Evolutionary conservation across 2,329 filamentous ascomycete species (phyloP).

Genomic region (Trichoderma cornu-damae): DNA sequence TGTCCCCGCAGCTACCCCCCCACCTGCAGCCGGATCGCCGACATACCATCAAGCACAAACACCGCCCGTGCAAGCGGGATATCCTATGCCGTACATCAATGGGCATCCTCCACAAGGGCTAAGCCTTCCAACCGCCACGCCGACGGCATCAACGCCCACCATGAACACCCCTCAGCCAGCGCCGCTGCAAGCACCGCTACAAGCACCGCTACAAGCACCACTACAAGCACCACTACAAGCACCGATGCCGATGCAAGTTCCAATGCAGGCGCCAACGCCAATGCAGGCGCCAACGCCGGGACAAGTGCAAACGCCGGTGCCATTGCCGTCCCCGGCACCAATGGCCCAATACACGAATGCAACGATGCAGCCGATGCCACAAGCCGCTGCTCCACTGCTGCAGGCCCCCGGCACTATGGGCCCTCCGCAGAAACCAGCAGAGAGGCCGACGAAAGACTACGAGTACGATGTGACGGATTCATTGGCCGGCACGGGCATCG

Average conservation of each 20-base stretch:
- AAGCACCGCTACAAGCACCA: conserved; percentile 31
- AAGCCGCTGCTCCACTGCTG: conserved; percentile 22
- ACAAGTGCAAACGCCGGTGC: conserved; percentile 17
- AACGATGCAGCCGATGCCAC: conserved; percentile 29
- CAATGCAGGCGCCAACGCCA: background rate
- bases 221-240: conserved; percentile 22
- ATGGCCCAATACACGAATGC: conserved; percentile 30
- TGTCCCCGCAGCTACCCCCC: conserved; percentile 38
- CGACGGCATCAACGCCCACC: conserved; percentile 31
- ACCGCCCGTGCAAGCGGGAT: conserved; percentile 30
- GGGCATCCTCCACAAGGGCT: conserved; percentile 34
- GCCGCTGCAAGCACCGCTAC: conserved; percentile 20
- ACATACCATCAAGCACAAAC: conserved; percentile 33
- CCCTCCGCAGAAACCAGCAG: conserved; percentile 56
- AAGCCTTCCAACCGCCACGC: conserved; percentile 32
- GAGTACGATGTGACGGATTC: conserved; percentile 78
- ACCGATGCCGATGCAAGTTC: conserved; percentile 24
- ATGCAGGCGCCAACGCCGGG: background rate
- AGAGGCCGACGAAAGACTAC: conserved; percentile 57
- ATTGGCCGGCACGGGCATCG: conserved; percentile 76
- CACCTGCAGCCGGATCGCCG: conserved; percentile 35
- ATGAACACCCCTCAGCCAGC: conserved; percentile 31
- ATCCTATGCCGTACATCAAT: conserved; percentile 38
- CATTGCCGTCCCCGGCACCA: conserved; percentile 19
- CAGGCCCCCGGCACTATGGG: conserved; percentile 43